phyloP scores from a whole-genome alignment of 1,139 yeast genomes.

The Yarrowia galli region DNA sequence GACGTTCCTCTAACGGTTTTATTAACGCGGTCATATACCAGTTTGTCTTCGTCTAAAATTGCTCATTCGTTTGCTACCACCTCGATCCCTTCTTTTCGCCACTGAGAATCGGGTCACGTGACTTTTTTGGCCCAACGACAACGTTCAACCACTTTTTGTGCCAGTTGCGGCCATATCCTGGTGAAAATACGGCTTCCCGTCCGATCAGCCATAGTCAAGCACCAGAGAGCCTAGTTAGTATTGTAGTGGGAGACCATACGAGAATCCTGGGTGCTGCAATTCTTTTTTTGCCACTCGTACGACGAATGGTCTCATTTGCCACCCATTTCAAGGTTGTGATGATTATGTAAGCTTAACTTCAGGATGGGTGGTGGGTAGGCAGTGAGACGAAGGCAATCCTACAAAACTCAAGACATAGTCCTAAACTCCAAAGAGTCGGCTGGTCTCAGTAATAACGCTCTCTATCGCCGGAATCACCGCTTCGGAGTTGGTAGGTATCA shows the following conservation, averaged over 20 bases:
- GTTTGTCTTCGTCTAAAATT: no score
- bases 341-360: background rate
- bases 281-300: background rate
- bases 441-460: no score
- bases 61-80: no score
- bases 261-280: slow-evolving; percentile 34
- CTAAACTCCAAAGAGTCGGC: no score
- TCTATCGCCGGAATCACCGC: no score
- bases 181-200: slow-evolving; percentile 35
- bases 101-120: slow-evolving; percentile 2
- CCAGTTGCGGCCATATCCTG: slow-evolving; percentile 35
- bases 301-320: no score
- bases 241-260: slow-evolving; percentile 35
- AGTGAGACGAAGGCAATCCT: no score
- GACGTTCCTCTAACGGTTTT: no score
- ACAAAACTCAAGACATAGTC: no score
- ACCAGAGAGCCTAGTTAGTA: slow-evolving; percentile 34
- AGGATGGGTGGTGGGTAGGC: no score
- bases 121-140: background rate
- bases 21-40: no score
- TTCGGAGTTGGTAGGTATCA: background rate
- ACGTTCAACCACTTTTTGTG: background rate
- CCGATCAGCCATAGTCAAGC: slow-evolving; percentile 36
- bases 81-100: background rate
- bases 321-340: background rate